Evolutionary conservation across 257 asterid species (phyloP).

Genomic region (Galeopsis tetrahit): DNA sequence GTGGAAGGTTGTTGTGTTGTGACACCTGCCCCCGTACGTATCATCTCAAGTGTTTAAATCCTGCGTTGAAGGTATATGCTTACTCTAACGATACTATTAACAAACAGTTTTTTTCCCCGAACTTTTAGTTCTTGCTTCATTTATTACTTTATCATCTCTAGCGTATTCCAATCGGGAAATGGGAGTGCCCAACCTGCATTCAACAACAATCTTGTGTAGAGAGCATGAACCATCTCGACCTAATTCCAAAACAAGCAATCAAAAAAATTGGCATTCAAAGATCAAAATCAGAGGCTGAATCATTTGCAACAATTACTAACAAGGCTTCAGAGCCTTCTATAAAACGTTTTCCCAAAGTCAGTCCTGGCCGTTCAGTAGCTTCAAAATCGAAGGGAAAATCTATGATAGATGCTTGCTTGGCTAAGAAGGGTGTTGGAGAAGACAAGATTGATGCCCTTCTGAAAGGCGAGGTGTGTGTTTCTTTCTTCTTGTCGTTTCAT

Average conservation of each 20-base stretch:
- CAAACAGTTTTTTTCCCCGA: not conserved
- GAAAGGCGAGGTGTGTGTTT: constrained; percentile 60
- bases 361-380: constrained; percentile 42
- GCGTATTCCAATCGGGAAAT: constrained; percentile 74
- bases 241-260: constrained; percentile 62
- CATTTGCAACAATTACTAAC: constrained; percentile 48
- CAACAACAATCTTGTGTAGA: constrained; percentile 45
- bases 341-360: constrained; percentile 39
- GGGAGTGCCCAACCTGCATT: constrained; percentile 76
- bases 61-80: constrained; percentile 72
- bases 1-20: constrained; percentile 84
- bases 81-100: not conserved
- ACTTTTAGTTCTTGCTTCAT: constrained; percentile 20
- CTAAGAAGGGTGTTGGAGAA: constrained; percentile 36
- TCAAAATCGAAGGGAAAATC: constrained; percentile 49
- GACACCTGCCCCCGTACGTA: constrained; percentile 85
- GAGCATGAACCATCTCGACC: constrained; percentile 47
- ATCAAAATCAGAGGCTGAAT: constrained; percentile 51
- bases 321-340: constrained; percentile 45
- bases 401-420: constrained; percentile 44
- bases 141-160: constrained; percentile 33
- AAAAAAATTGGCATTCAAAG: constrained; percentile 58
- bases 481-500: not conserved
- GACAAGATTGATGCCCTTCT: constrained; percentile 42
- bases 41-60: constrained; percentile 79